Conservation (phyloP, 495 filamentous ascomycete genomes). For the Cairneyella variabilis region DNA sequence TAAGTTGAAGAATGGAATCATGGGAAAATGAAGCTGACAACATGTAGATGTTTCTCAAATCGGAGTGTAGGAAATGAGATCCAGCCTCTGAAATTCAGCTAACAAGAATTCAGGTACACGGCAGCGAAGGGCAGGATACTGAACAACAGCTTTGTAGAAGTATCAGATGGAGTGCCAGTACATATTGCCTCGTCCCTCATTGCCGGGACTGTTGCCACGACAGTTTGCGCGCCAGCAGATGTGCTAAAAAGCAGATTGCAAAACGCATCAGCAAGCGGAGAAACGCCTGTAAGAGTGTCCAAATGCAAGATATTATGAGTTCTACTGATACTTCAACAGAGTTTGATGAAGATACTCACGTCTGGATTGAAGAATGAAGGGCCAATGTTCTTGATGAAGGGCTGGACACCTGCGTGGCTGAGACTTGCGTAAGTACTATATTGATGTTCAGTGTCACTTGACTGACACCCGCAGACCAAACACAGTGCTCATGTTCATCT, state of each 20-base stretch:
- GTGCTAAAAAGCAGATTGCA: conserved; percentile 38
- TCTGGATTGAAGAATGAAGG: conserved; percentile 31
- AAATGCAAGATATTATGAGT: neutral
- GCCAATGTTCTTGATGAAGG: conserved; percentile 37
- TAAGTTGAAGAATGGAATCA: conserved; percentile 11
- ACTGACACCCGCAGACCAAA: conserved; percentile 27
- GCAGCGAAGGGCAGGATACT: conserved; percentile 30
- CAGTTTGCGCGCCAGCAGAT: conserved; percentile 36
- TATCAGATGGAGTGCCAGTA: conserved; percentile 32
- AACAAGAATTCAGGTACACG: conserved; percentile 23
- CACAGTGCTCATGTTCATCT: conserved; percentile 37
- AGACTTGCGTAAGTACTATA: conserved; percentile 29
- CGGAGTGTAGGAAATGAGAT: conserved; percentile 25
- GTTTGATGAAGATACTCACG: conserved; percentile 27
- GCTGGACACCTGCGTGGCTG: conserved; percentile 40
- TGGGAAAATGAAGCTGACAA: conserved; percentile 1
- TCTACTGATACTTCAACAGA: neutral
- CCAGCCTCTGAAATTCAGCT: neutral
- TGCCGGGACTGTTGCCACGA: conserved; percentile 37
- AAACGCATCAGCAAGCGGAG: conserved; percentile 18
- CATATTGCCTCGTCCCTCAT: conserved; percentile 33
- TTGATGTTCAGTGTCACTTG: conserved; percentile 1
- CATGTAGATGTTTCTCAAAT: conserved; percentile 34
- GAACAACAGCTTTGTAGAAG: conserved; percentile 14
- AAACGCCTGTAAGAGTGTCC: conserved; percentile 7